Evolutionary conservation across 1,284 basidiomycete genomes (phyloP), one percentile per base, ranked within the genome.

Genomic region (Grifola frondosa): DNA sequence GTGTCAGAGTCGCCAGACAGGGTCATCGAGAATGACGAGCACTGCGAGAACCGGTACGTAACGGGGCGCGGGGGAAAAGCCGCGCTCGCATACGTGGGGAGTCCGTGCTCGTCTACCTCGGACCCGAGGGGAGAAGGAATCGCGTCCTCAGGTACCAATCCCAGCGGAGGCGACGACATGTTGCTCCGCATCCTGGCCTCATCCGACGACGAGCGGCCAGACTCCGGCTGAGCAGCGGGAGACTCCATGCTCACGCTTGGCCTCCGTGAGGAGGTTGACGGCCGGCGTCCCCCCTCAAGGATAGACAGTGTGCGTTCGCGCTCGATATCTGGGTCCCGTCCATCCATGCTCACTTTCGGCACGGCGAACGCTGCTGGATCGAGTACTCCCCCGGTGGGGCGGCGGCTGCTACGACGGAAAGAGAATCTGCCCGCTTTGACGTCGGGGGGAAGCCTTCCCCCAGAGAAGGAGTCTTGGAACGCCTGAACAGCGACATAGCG

Each of bases 1-100:
- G 30, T n/a, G n/a, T n/a, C 37, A 15, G 32, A 30, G 21, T 55
- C 50, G 29, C 43, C 44, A 17, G 42, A 21, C 20, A 60, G 30
- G 19, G 55, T 42, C 57, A 58, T 56, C 26, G 53, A 50, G 43
- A 59, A 60, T 30, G 59, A 52, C 10, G 59, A 60, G 15, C 35
- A 44, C 40, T 54, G 56, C 17, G 44, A 44, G 42, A 62, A 62
- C 10, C 46, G 40, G 33, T 60, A 59, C 22, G 53, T 44, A 13
- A 44, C 46, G 17, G 52, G 37, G 24, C 20, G 23, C 17, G 42
- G 28, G 11, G 57, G 52, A 31, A 41, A 48, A 26, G 45, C 49
- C 16, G 46, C 46, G 42, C 44, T 49, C 20, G 54, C 48, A 33
- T 59, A 61, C 26, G 54, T 54, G n/a, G n/a, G n/a, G 3, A 53